Evolutionary conservation across 192 early-diverging fungal genomes (phyloP).

Genomic region (Coemansia erecta): DNA sequence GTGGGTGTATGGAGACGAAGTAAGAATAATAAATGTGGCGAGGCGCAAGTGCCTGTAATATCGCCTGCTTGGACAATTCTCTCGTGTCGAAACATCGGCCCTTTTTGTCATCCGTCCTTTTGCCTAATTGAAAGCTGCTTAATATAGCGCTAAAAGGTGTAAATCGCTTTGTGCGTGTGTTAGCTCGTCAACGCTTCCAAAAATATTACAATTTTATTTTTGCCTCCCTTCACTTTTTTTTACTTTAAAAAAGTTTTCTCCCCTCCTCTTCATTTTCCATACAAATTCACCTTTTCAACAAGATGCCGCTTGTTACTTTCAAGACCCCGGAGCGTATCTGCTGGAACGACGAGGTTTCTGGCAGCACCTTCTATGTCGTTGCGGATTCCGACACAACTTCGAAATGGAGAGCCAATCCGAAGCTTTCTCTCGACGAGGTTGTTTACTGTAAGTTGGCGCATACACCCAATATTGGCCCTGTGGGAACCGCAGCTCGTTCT

Average conservation of each 20-base stretch:
- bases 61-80: too few species aligned
- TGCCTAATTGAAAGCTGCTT: too few species aligned
- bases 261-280: constrained; percentile 1
- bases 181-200: too few species aligned
- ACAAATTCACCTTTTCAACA: neutral
- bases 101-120: too few species aligned
- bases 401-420: constrained; percentile 44
- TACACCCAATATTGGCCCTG: too few species aligned
- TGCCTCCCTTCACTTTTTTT: constrained; percentile 2
- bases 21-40: too few species aligned
- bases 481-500: too few species aligned
- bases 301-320: constrained; percentile 43
- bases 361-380: constrained; percentile 42
- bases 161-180: too few species aligned
- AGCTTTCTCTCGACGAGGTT: constrained; percentile 36
- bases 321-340: constrained; percentile 52
- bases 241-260: neutral
- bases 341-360: constrained; percentile 41
- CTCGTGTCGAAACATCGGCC: too few species aligned
- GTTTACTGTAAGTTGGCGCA: constrained; percentile 43
- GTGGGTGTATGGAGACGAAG: too few species aligned
- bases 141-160: too few species aligned
- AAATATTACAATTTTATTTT: neutral
- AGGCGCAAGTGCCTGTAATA: too few species aligned
- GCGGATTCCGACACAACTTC: constrained; percentile 36